A percentile compares a stretch with the other conserved stretches of the same genome.
Conservation (phyloP, 2,329 filamentous ascomycete genomes). For the Shiraia bambusicola region DNA sequence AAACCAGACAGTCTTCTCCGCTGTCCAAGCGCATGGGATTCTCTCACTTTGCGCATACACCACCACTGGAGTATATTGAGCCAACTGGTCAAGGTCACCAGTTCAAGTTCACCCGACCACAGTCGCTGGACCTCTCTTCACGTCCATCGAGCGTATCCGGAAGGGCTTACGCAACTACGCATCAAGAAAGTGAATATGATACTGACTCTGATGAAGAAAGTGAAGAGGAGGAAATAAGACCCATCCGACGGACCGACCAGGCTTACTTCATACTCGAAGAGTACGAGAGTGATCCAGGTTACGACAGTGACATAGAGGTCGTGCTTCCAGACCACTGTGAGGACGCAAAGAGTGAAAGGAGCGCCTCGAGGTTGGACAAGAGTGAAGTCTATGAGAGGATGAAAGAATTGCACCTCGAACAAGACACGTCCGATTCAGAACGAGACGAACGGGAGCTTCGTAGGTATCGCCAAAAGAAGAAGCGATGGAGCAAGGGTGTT, state of each 20-base stretch:
- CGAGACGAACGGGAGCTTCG: conserved; percentile 33
- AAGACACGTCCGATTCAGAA: conserved; percentile 28
- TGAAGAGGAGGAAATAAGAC: conserved; percentile 25
- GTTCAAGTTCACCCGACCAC: conserved; percentile 42
- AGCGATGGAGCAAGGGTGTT: conserved; percentile 45
- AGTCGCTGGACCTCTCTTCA: conserved; percentile 38
- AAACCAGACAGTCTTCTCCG: conserved; percentile 36
- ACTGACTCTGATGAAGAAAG: conserved; percentile 31
- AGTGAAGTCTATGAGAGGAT: conserved; percentile 39
- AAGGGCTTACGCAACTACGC: conserved; percentile 33
- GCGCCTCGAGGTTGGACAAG: conserved; percentile 15
- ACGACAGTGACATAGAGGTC: conserved; percentile 47
- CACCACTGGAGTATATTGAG: conserved; percentile 41
- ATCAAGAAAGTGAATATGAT: conserved; percentile 37
- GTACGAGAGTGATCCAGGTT: conserved; percentile 42
- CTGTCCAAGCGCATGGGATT: conserved; percentile 38
- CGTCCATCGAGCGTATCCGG: conserved; percentile 43
- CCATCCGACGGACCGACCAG: conserved; percentile 28
- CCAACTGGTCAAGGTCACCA: conserved; percentile 39
- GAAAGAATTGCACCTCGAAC: conserved; percentile 39
- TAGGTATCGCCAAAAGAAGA: conserved; percentile 41
- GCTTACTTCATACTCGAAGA: conserved; percentile 49
- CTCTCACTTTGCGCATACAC: conserved; percentile 35
- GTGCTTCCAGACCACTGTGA: conserved; percentile 49
- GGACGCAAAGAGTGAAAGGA: conserved; percentile 44